Percentiles rank a stretch among this genome's conserved stretches.
These are phyloP conservation scores for Mycena epipterygia DNA, from an alignment of 768 basidiomycete species.

Conservation along the genomic window DNA sequence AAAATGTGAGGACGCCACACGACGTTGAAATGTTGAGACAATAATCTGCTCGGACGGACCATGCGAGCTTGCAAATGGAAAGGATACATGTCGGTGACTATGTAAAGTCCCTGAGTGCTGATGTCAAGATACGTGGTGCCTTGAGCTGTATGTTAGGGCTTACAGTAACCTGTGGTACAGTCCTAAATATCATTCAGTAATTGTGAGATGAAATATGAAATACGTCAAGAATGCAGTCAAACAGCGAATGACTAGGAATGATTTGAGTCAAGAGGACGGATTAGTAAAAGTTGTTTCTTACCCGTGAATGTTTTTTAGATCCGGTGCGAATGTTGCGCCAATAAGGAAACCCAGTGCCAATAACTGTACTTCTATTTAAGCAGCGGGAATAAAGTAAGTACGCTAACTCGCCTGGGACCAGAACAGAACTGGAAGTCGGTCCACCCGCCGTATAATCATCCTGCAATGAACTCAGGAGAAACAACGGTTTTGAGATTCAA, in stretches of 20 bases:
- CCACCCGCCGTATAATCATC: constrained; percentile 72
- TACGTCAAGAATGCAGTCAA: constrained; percentile 69
- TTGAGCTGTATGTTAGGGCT: constrained; percentile 37
- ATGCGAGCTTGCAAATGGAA: constrained; percentile 79
- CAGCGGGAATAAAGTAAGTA: not conserved
- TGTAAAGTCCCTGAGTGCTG: constrained; percentile 63
- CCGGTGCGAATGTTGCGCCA: constrained; percentile 72
- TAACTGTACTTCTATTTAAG: constrained; percentile 49
- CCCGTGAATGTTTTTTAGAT: constrained; percentile 70
- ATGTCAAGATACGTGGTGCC: not conserved
- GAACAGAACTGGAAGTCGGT: constrained; percentile 77
- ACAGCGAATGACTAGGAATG: constrained; percentile 65
- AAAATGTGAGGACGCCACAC: constrained; percentile 75
- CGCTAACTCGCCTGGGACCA: constrained; percentile 74
- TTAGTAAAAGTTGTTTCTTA: not conserved
- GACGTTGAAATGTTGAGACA: constrained; percentile 61
- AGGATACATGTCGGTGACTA: constrained; percentile 75
- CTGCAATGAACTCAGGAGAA: constrained; percentile 61
- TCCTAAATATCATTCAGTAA: constrained; percentile 45
- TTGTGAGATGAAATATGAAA: not conserved
- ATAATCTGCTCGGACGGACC: constrained; percentile 47
- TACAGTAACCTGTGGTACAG: constrained; percentile 73
- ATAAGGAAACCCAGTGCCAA: constrained; percentile 69
- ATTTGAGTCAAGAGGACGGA: not conserved
- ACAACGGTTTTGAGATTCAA: not conserved